Base-by-base conservation (phyloP, 2,329 filamentous ascomycete species). In the Gremmenia infestans region DNA sequence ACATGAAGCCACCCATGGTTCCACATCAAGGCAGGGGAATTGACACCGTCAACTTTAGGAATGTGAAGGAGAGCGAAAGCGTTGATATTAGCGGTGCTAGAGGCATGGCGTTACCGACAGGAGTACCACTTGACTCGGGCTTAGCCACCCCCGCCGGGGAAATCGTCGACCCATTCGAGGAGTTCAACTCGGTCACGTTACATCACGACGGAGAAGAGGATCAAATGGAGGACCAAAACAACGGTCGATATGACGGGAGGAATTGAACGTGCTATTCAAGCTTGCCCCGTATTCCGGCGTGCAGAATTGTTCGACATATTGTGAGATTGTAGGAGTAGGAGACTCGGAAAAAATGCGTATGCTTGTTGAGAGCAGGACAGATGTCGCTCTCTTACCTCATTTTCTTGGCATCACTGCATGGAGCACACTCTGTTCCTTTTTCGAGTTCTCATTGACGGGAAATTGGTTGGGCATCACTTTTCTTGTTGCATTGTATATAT, bases 1-100 rank as follows among this genome's bases (percentile, higher is more conserved):
- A 99, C 72, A 94, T 92, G 88, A 97, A 97, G 73, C 94, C 94
- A 35, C 94, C 94, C 1, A 99, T 99, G 74, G 87, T 97, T 45
- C 94, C 94, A 9, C 87, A 95, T 67, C 88, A 93, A 71, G 91
- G 91, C 53, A 87, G 89, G 54, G 94, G 89, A 48, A 86, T 94
- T 64, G 94, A 99, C 72, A 97, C 94, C 0, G 79, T 96, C 68
- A 99, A 99, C 73, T 99, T 99, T 80, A 85, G 94, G 62, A 96
- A 96, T 67, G 92, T 99, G 56, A 99, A 97, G 75, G 94, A 99
- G 74, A 96, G 90, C 67, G 89, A 93, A 67, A 96, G 91, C 69
- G 90, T 97, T 50, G 94, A 99, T 72, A 86, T 95, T 48, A 83
- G 82, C 57, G 81, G 83, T 17, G 65, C 67, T 2, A 79, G 74